A percentile compares a stretch with the other conserved stretches of the same genome.
phyloP scores from a whole-genome alignment of 2,329 filamentous ascomycete genomes.

The Hymenoscyphus occultus region DNA sequence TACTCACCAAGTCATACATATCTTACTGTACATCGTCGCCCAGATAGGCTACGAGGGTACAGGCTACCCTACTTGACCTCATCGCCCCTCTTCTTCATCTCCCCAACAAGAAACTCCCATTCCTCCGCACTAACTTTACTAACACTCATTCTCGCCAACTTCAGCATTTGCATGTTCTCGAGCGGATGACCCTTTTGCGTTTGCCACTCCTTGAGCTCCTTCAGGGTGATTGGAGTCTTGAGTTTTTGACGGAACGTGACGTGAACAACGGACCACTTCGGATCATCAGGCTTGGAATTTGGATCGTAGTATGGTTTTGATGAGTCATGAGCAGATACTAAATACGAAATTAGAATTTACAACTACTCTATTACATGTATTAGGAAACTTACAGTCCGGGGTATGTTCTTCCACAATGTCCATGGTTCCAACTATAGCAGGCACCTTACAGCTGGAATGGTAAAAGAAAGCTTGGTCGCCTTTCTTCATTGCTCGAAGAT shows the following conservation, averaged over 20 bases:
- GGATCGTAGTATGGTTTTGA: constrained; percentile 80
- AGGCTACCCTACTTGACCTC: constrained; percentile 11
- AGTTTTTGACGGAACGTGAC: constrained; percentile 88
- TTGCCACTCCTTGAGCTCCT: constrained; percentile 65
- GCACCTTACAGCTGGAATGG: constrained; percentile 87
- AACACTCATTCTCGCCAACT: constrained; percentile 79
- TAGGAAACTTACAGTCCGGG: constrained; percentile 60
- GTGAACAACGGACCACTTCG: constrained; percentile 86
- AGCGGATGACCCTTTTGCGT: constrained; percentile 53
- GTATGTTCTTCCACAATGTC: constrained; percentile 83
- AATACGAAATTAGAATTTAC: neutral
- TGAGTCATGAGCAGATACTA: constrained; percentile 61
- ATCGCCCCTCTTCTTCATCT: constrained; percentile 38
- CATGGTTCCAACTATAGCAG: constrained; percentile 84
- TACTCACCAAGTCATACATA: neutral
- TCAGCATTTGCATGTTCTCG: constrained; percentile 78
- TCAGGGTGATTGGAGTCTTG: constrained; percentile 63
- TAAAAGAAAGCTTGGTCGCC: constrained; percentile 97
- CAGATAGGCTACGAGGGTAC: too few relatives aligned
- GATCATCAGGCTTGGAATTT: constrained; percentile 64
- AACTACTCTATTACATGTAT: neutral
- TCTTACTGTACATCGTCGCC: neutral
- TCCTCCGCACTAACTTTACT: constrained; percentile 61
- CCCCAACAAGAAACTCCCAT: constrained; percentile 59
- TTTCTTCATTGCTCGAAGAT: constrained; percentile 85